Evolutionary conservation across 345 rosid species (phyloP).

Genomic region (Brassica napus): DNA sequence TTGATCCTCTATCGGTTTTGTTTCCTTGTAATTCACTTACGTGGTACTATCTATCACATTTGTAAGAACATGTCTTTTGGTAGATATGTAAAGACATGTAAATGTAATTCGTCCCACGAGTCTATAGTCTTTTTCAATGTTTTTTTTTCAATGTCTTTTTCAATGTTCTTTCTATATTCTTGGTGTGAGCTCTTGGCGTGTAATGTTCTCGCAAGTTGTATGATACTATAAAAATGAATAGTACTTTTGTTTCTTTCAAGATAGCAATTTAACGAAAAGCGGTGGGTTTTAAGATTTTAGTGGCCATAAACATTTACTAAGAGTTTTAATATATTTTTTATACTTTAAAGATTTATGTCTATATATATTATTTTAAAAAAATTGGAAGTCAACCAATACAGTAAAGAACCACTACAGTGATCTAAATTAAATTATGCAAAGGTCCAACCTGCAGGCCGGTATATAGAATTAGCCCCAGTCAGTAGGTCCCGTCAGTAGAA

Average conservation of each 20-base stretch:
- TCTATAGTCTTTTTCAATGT: not conserved
- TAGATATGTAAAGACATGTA: not conserved
- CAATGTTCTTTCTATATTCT: too few relatives aligned
- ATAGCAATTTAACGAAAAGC: not conserved
- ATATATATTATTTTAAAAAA: too few relatives aligned
- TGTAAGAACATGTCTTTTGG: conserved; percentile 9
- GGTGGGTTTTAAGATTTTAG: too few relatives aligned
- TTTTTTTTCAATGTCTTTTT: too few relatives aligned
- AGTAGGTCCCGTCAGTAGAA: not conserved
- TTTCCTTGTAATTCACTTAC: not conserved
- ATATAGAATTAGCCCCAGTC: not conserved
- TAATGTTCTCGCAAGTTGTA: conserved; percentile 9
- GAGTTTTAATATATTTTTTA: too few relatives aligned
- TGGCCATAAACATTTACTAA: too few relatives aligned
- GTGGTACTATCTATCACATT: conserved; percentile 17
- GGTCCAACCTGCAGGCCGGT: not conserved
- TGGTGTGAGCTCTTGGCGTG: conserved; percentile 7
- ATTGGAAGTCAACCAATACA: too few relatives aligned
- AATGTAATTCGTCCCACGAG: conserved; percentile 14
- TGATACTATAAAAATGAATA: not conserved
- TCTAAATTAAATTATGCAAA: not conserved
- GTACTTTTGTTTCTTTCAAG: not conserved
- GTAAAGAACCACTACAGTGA: not conserved
- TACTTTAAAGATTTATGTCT: too few relatives aligned
- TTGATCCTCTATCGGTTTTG: not conserved